Base-by-base conservation (phyloP, 164 flowering plant genomes). In the Stephania japonica region DNA sequence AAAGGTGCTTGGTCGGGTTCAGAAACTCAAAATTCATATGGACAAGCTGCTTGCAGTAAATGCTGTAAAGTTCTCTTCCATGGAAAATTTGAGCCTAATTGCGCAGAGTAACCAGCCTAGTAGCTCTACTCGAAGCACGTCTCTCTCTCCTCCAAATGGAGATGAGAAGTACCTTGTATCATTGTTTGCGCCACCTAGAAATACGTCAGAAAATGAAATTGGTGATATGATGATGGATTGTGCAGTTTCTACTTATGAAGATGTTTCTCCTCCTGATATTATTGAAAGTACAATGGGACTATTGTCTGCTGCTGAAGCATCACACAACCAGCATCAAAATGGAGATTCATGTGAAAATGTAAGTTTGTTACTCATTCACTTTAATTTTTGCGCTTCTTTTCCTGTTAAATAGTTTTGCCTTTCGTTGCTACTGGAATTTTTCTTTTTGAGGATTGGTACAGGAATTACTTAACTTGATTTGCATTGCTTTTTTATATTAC, bases 261-360 rank as follows among this genome's bases (percentile, higher is more conserved):
- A 88, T 62, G 84, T 79, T 23, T 74, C 86, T 74, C 77, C 79
- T 72, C 91, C 93, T 44, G 97, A 90, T 80, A 82, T 90, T 67
- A 85, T 90, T 76, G 97, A 93, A 73, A 93, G 89, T 85, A 88
- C 92, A 1, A 85, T 85, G 47, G 89, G 87, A 47, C 70, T 86
- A 19, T 78, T 87, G 65, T 83, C 97, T 73, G 84, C 88, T 70
- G 83, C 82, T 43, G 90, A 89, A 73, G 86, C 81, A 42, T 77
- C 90, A 62, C 74, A 83, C 72, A 89, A 84, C 76, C 86, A 62
- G 65, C 2, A 87, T 64, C 87, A 83, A 23, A 76, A 79, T 61
- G 90, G 85, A 69, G 92, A 88, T 75, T 87, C 92, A 38, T 75
- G 80, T 65, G 89, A 88, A 87, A 82, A 80, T 77, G 98, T 91